Evolutionary conservation across 129 eudicot genomes (phyloP).

Genomic region (Kitagawia praeruptora): DNA sequence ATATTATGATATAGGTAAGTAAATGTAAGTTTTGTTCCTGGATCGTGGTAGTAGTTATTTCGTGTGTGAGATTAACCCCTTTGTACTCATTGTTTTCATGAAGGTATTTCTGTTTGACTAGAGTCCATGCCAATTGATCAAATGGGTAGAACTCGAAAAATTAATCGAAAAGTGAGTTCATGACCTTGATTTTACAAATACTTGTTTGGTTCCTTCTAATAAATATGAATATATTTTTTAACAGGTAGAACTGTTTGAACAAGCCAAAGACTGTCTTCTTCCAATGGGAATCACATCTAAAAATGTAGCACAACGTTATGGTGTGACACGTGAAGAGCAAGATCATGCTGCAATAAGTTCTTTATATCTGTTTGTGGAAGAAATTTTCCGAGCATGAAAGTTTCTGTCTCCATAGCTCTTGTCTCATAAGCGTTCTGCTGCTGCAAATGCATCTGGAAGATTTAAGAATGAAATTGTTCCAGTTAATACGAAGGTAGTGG

Average conservation of each 20-base stretch:
- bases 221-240: background rate
- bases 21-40: constrained; percentile 34
- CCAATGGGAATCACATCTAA: constrained; percentile 77
- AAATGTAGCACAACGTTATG: constrained; percentile 59
- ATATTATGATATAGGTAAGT: constrained; percentile 66
- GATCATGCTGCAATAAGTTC: constrained; percentile 60
- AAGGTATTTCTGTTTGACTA: constrained; percentile 62
- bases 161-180: constrained; percentile 44
- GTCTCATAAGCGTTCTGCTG: constrained; percentile 61
- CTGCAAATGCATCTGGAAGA: constrained; percentile 55
- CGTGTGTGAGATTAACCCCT: background rate
- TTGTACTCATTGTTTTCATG: constrained; percentile 5
- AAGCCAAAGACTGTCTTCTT: constrained; percentile 65
- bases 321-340: constrained; percentile 60
- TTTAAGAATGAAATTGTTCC: constrained; percentile 63
- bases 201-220: background rate
- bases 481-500: constrained; percentile 47
- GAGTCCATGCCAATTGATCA: constrained; percentile 49
- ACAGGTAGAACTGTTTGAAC: constrained; percentile 50
- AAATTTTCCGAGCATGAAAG: background rate
- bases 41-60: background rate
- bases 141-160: constrained; percentile 20
- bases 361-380: background rate
- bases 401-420: constrained; percentile 25
- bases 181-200: background rate